A percentile compares a stretch with the other conserved stretches of the same genome.
These are phyloP conservation scores for Salvia sclarea DNA, from an alignment of 305 asterid genomes.

Conservation along the genomic window DNA sequence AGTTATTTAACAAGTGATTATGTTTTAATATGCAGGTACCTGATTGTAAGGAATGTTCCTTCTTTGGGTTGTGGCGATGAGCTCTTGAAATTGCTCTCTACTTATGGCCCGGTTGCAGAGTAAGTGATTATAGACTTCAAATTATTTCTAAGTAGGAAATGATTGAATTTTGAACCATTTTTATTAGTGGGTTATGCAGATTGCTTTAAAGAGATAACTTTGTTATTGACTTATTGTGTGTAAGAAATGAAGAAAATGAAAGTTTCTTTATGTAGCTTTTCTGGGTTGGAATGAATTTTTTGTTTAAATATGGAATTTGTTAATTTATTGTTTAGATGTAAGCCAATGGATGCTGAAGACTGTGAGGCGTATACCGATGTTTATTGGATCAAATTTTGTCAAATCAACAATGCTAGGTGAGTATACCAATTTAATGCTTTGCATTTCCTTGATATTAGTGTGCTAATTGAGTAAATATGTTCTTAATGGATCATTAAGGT, in stretches of 20 bases:
- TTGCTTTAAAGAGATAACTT: background rate
- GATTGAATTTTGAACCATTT: background rate
- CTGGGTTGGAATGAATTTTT: constrained; percentile 2
- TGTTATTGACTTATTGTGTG: background rate
- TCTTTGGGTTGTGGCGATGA: constrained; percentile 88
- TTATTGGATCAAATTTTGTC: constrained; percentile 80
- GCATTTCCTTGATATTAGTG: constrained; percentile 14
- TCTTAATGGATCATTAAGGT: constrained; percentile 9
- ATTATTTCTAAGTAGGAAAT: background rate
- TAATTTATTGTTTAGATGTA: constrained; percentile 52
- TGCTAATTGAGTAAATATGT: background rate
- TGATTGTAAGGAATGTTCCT: constrained; percentile 86
- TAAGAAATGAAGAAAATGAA: background rate
- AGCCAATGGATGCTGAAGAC: constrained; percentile 93
- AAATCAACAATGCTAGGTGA: constrained; percentile 78
- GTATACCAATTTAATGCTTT: constrained; percentile 7
- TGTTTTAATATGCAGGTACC: constrained; percentile 45
- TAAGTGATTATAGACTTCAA: constrained; percentile 29
- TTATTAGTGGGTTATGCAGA: background rate
- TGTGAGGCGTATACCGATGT: constrained; percentile 82
- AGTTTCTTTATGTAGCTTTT: background rate
- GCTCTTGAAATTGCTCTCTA: constrained; percentile 52
- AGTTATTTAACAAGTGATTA: background rate
- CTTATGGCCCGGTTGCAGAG: constrained; percentile 78
- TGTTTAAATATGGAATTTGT: background rate